Evolutionary conservation across 768 basidiomycete species (phyloP), one percentile per base, ranked within the genome.

Genomic region (Lactifluus subvellereus): DNA sequence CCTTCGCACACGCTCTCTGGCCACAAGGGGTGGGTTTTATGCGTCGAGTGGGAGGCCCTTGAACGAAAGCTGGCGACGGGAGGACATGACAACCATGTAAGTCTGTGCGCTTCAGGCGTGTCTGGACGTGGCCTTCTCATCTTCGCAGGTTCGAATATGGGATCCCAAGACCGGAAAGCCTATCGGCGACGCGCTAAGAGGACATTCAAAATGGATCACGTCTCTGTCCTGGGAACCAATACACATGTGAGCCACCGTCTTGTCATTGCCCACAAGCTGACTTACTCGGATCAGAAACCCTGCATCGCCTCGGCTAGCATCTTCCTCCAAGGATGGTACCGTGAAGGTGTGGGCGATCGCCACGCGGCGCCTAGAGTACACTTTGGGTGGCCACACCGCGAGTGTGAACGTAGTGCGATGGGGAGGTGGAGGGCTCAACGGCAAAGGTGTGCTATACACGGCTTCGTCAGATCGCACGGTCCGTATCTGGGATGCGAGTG

Each of bases 181-280:
- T 0, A 79, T 91, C 20, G 94, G 96, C 8, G 90, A 94, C 59
- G 91, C 91, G 0, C 76, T 98, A 67, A 90, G 86, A 70, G 96
- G 97, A 0, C 97, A 99, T 71, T 80, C 91, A 33, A 98, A 98
- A 77, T 98, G 95, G 94, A 87, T 98, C 62, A 98, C 89, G 4
- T 90, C 90, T 16, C 80, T 99, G 27, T 83, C 94, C 42, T 98
- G 95, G 93, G 97, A 98, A 72, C 96, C 97, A 6, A 86, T 94
- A 52, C 96, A 98, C 73, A 78, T 97, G 88, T 94, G 69, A 67
- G 86, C 76, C 32, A 58, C 35, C 18, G n/a, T 13, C 51, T 30
- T 59, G 43, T 65, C 14, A 14, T 18, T 53, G 54, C 18, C 48
- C 54, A 38, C 56, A 56, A 30, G 37, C n/a, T 65, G 42, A 55